Evolutionary conservation across 1,284 basidiomycete genomes (phyloP).

Genomic region (Hemileia vastatrix): DNA sequence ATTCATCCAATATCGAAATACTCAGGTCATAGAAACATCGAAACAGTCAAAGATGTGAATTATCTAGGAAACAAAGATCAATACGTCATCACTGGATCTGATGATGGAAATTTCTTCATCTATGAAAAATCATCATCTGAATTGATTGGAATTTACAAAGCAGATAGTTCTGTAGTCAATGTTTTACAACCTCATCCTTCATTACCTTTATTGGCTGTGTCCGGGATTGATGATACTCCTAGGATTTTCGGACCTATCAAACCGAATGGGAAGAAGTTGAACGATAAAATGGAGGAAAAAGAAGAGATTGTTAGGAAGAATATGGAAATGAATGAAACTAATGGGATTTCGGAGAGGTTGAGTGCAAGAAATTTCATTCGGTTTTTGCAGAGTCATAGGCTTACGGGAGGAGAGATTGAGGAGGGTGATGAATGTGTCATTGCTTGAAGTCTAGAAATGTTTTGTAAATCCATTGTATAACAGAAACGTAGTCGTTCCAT

Average conservation of each 20-base stretch:
- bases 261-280: too few relatives aligned
- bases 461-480: too few relatives aligned
- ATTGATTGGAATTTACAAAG: conserved; percentile 68
- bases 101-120: conserved; percentile 66
- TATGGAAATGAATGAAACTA: too few relatives aligned
- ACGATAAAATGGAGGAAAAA: too few relatives aligned
- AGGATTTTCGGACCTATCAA: conserved; percentile 34
- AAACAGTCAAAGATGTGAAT: conserved; percentile 86
- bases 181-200: conserved; percentile 32
- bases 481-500: too few relatives aligned
- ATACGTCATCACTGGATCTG: conserved; percentile 73
- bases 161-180: conserved; percentile 57
- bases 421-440: too few relatives aligned
- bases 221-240: conserved; percentile 33
- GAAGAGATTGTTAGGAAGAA: too few relatives aligned
- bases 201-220: conserved; percentile 31
- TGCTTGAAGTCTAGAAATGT: too few relatives aligned
- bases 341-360: too few relatives aligned
- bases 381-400: too few relatives aligned
- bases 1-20: conserved; percentile 62
- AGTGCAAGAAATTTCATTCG: too few relatives aligned
- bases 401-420: too few relatives aligned
- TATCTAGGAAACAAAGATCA: conserved; percentile 69
- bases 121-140: conserved; percentile 64
- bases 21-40: conserved; percentile 66